These are phyloP conservation scores for Ophiostoma quercus DNA, from an alignment of 2,329 filamentous ascomycete species.

Conservation along the genomic window DNA sequence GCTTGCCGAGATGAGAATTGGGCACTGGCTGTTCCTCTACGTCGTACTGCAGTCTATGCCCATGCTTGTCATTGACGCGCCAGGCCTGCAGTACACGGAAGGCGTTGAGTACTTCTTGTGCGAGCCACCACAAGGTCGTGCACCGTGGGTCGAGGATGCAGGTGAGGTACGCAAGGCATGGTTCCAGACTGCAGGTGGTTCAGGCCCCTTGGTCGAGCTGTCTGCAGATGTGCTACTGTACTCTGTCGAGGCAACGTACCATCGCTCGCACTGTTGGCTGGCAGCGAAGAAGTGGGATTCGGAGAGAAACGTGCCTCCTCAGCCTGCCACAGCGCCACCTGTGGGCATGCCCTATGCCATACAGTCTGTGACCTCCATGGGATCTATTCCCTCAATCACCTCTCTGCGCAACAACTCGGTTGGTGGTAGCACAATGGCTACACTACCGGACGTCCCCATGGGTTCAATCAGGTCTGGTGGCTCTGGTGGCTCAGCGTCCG, in stretches of 20 bases:
- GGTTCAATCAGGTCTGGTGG: constrained; percentile 1
- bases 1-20: constrained; percentile 64
- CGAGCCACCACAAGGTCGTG: constrained; percentile 64
- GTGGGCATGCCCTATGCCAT: constrained; percentile 18
- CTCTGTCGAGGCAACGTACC: constrained; percentile 56
- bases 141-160: constrained; percentile 67
- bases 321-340: constrained; percentile 28
- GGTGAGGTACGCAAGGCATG: constrained; percentile 61
- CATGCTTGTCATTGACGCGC: constrained; percentile 71
- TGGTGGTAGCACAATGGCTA: not conserved
- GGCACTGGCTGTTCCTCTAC: constrained; percentile 79
- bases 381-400: constrained; percentile 16
- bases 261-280: constrained; percentile 53
- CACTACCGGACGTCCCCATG: constrained; percentile 20
- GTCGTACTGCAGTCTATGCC: constrained; percentile 71
- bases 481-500: constrained; percentile 7
- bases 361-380: constrained; percentile 12
- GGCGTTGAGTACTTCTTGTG: constrained; percentile 79
- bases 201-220: constrained; percentile 51
- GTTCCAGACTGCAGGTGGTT: constrained; percentile 66
- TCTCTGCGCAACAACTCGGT: constrained; percentile 5
- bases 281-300: constrained; percentile 45
- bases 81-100: constrained; percentile 61
- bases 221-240: constrained; percentile 57
- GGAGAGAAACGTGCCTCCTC: constrained; percentile 28